A percentile compares a stretch with the other conserved stretches of the same genome.
Conservation (phyloP, 1,284 basidiomycete genomes). For the Trichosporon ovoides region DNA sequence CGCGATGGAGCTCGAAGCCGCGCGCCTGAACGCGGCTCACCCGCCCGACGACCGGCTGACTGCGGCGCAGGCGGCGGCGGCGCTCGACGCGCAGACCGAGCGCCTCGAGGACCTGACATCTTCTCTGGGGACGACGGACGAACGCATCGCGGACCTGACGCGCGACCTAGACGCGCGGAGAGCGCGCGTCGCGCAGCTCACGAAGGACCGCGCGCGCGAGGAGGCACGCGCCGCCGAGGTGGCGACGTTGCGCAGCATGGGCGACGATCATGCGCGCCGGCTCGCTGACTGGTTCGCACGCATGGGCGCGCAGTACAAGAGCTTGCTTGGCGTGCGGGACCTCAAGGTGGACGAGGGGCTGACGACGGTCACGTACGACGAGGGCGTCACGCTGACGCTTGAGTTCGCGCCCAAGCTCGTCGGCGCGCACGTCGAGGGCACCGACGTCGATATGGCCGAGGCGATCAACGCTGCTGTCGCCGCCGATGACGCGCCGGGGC, state of each 20-base stretch:
- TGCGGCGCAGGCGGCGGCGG: slow-evolving; percentile 61
- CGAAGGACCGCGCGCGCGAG: slow-evolving; percentile 60
- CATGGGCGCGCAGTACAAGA: slow-evolving; percentile 60
- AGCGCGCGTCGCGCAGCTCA: slow-evolving; percentile 55
- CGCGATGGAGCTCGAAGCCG: slow-evolving; percentile 69
- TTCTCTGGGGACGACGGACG: slow-evolving; percentile 52
- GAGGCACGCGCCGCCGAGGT: slow-evolving; percentile 61
- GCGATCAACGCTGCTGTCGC: slow-evolving; percentile 60
- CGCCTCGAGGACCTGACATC: slow-evolving; percentile 69
- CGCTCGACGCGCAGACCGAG: slow-evolving; percentile 62
- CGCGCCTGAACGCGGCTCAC: slow-evolving; percentile 68
- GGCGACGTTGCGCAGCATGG: slow-evolving; percentile 51
- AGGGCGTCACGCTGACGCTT: background rate
- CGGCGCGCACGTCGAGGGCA: background rate
- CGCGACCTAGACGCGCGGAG: slow-evolving; percentile 29
- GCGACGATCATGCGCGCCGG: slow-evolving; percentile 47
- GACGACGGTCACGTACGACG: background rate
- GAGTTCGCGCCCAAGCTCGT: slow-evolving; percentile 3
- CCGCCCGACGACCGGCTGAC: slow-evolving; percentile 67
- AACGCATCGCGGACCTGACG: slow-evolving; percentile 55
- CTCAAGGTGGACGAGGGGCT: background rate
- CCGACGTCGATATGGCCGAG: slow-evolving; percentile 54
- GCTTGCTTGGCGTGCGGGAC: slow-evolving; percentile 58
- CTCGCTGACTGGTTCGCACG: slow-evolving; percentile 60
- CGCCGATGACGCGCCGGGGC: slow-evolving; percentile 64